A percentile compares a stretch with the other conserved stretches of the same genome.
Conservation (phyloP, 345 rosid genomes). For the Noccaea caerulescens region DNA sequence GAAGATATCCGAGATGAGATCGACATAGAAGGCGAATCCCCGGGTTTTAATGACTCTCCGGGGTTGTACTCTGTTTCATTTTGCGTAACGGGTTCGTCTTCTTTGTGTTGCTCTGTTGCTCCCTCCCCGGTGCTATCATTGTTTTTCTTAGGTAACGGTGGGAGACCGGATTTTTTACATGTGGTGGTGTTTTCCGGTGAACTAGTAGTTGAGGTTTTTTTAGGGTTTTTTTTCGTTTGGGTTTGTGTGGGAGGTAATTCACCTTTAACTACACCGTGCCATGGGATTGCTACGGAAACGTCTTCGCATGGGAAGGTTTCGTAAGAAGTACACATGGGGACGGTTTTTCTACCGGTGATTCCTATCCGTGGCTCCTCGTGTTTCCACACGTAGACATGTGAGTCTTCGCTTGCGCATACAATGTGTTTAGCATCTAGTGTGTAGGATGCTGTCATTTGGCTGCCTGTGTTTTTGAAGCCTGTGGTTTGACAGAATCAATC, state of each 20-base stretch:
- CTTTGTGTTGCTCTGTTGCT: slow-evolving; percentile 36
- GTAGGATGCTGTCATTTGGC: slow-evolving; percentile 90
- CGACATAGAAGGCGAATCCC: slow-evolving; percentile 44
- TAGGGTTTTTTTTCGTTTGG: slow-evolving; percentile 57
- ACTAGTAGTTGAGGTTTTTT: slow-evolving; percentile 48
- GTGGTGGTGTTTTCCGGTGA: slow-evolving; percentile 51
- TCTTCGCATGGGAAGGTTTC: slow-evolving; percentile 83
- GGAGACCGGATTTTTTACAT: slow-evolving; percentile 54
- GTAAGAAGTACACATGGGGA: slow-evolving; percentile 50
- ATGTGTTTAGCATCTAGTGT: slow-evolving; percentile 71
- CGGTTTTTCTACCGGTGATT: slow-evolving; percentile 50
- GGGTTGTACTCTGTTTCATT: slow-evolving; percentile 47
- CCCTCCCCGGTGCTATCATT: slow-evolving; percentile 47
- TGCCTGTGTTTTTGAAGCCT: slow-evolving; percentile 81
- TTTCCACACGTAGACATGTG: slow-evolving; percentile 85
- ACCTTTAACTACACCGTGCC: slow-evolving; percentile 76
- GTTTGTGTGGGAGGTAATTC: slow-evolving; percentile 59
- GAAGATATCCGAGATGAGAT: slow-evolving; percentile 55
- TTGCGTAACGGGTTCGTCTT: slow-evolving; percentile 51
- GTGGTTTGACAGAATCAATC: slow-evolving; percentile 38
- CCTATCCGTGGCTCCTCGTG: slow-evolving; percentile 53
- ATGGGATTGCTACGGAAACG: slow-evolving; percentile 82
- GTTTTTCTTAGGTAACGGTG: slow-evolving; percentile 87
- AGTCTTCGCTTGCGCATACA: slow-evolving; percentile 82
- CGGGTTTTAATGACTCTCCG: slow-evolving; percentile 44